phyloP scores from a whole-genome alignment of 495 filamentous ascomycete genomes.

The Lophiostoma macrostomum region DNA sequence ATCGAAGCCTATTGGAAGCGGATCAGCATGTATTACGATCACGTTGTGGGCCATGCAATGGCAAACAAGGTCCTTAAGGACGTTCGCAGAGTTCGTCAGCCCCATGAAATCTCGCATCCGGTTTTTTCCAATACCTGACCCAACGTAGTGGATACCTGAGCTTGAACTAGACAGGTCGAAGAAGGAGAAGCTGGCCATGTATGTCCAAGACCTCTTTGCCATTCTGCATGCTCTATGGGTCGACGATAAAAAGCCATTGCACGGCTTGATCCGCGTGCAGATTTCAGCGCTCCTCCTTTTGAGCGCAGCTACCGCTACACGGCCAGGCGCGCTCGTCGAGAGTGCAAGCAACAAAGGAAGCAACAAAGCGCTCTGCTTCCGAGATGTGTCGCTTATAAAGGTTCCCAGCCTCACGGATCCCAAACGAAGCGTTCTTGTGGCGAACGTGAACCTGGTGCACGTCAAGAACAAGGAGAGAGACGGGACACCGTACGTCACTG shows the following conservation, averaged over 20 bases:
- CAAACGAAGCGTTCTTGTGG: conserved; percentile 2
- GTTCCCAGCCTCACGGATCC: neutral
- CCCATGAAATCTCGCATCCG: neutral
- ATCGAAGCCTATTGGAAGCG: conserved; percentile 12
- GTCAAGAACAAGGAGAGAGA: conserved; percentile 13
- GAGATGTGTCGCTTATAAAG: conserved; percentile 9
- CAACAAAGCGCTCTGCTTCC: conserved; percentile 10
- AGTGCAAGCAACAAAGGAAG: conserved; percentile 10
- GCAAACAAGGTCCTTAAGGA: conserved; percentile 3
- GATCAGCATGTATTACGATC: conserved; percentile 10
- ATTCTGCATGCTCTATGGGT: conserved; percentile 12
- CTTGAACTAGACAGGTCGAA: conserved; percentile 12
- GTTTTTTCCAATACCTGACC: neutral
- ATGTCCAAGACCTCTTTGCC: conserved; percentile 12
- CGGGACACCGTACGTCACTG: conserved; percentile 11
- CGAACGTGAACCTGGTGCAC: conserved; percentile 19
- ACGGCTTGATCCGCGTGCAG: conserved; percentile 9
- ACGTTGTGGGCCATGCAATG: conserved; percentile 8
- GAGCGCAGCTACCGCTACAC: conserved; percentile 15
- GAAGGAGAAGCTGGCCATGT: conserved; percentile 17
- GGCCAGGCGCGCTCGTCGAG: conserved; percentile 14
- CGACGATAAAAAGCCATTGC: conserved; percentile 6
- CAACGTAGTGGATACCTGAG: conserved; percentile 4
- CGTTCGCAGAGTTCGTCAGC: conserved; percentile 9
- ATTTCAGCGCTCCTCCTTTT: conserved; percentile 17